Evolutionary conservation across 2,329 filamentous ascomycete species (phyloP), one percentile per base, ranked within the genome.

Genomic region (Verticillium longisporum): DNA sequence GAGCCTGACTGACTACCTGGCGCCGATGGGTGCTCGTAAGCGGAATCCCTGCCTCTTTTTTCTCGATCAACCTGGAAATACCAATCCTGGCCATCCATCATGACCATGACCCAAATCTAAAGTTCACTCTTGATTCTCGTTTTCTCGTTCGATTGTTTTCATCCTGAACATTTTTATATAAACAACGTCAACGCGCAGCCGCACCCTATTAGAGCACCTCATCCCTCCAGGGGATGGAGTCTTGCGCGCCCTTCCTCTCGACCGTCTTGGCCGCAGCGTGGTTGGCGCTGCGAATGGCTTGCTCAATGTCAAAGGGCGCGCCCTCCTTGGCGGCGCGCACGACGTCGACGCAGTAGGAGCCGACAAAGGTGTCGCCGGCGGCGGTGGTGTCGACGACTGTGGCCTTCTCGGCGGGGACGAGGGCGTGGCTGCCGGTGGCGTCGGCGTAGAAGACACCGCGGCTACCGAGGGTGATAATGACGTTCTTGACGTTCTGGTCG

Each of bases 281-380:
- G 66, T 76, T 78, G 0, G 89, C 86, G 1, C 86, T 87, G 61
- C 76, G 67, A 60, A 78, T 70, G 33, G 88, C 86, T 1, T 79
- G 77, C 62, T 83, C 83, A 55, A 89, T 80, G 61, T 83, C 79
- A 61, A 86, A 83, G 13, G 61, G 63, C 13, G 61, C 68, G 32
- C 62, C 68, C 33, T 61, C 66, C 54, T 62, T 64, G 38, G 65
- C 66, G 15, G 70, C 71, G 59, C 71, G 80, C 45, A 91, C 90
- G 34, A 89, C 83, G 61, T 87, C 84, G 32, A 95, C 84, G 2
- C 91, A 90, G 72, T 97, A 96, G 26, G 86, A 89, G 1, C 95
- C 94, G 5, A 96, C 91, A 76, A 97, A 97, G 0, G 94, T 97
- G 73, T 98, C 94, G 0, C 94, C 94, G 5, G 95, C 95, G 1